Conservation (phyloP, 495 filamentous ascomycete species). For the Podospora didyma region DNA sequence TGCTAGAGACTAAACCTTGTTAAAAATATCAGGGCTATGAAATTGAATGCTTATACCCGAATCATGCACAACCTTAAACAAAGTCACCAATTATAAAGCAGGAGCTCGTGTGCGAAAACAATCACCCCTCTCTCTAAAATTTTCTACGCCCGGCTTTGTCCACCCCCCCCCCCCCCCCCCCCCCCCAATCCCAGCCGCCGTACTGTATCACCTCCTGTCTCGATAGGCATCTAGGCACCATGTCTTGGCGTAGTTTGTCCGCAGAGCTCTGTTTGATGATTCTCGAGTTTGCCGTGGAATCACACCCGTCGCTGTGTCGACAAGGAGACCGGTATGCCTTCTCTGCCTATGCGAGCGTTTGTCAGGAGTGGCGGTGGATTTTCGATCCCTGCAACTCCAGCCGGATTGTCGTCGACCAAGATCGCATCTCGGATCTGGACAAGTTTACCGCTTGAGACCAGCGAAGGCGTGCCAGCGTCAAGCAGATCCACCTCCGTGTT, state of each 20-base stretch:
- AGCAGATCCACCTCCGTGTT: not conserved
- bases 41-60: too few species aligned
- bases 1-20: too few species aligned
- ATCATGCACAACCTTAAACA: too few species aligned
- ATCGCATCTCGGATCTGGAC: constrained; percentile 4
- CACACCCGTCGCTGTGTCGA: not conserved
- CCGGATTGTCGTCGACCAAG: constrained; percentile 1
- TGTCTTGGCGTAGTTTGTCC: not conserved
- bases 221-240: not conserved
- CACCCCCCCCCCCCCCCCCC: too few species aligned
- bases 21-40: too few species aligned
- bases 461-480: not conserved
- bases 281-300: not conserved
- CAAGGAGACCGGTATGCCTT: not conserved
- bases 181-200: too few species aligned
- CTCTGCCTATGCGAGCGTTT: constrained; percentile 2
- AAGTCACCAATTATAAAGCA: too few species aligned
- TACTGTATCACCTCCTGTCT: too few species aligned
- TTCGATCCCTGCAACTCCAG: not conserved
- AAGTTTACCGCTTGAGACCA: not conserved
- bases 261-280: not conserved
- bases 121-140: too few species aligned
- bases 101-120: too few species aligned
- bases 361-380: constrained; percentile 3
- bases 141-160: too few species aligned